Conservation (phyloP, 768 basidiomycete genomes). For the Trametes punicea region DNA sequence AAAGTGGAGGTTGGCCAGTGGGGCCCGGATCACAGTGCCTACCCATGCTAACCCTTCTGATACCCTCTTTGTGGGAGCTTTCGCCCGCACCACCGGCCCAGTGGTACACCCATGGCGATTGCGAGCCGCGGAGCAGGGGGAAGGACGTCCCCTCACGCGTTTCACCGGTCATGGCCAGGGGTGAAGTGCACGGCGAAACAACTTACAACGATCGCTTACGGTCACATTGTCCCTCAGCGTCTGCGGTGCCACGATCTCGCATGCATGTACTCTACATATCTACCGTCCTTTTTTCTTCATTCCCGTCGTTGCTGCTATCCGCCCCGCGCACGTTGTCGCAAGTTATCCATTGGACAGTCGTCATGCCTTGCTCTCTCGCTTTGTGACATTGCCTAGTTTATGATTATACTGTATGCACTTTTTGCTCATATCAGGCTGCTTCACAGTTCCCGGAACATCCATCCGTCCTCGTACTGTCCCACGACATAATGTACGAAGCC, state of each 20-base stretch:
- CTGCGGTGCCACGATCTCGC: neutral
- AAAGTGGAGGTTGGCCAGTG: neutral
- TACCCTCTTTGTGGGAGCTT: too few species aligned
- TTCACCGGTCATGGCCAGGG: neutral
- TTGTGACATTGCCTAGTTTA: neutral
- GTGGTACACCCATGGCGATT: too few species aligned
- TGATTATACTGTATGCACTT: neutral
- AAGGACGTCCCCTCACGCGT: neutral
- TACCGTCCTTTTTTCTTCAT: neutral
- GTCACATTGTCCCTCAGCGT: too few species aligned
- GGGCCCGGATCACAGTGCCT: too few species aligned
- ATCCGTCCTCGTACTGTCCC: too few species aligned
- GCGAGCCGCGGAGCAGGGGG: neutral
- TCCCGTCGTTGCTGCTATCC: neutral
- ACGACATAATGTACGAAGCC: too few species aligned
- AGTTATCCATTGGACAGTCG: conserved; percentile 1
- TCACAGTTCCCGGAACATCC: too few species aligned
- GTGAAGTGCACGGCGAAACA: too few species aligned
- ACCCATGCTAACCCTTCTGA: too few species aligned
- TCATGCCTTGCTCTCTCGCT: neutral
- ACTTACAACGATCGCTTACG: too few species aligned
- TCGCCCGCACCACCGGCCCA: too few species aligned
- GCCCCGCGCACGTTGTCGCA: neutral
- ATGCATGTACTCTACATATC: neutral
- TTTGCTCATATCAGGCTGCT: too few species aligned